phyloP scores from a whole-genome alignment of 768 basidiomycete species.

The Russula vinacea region DNA sequence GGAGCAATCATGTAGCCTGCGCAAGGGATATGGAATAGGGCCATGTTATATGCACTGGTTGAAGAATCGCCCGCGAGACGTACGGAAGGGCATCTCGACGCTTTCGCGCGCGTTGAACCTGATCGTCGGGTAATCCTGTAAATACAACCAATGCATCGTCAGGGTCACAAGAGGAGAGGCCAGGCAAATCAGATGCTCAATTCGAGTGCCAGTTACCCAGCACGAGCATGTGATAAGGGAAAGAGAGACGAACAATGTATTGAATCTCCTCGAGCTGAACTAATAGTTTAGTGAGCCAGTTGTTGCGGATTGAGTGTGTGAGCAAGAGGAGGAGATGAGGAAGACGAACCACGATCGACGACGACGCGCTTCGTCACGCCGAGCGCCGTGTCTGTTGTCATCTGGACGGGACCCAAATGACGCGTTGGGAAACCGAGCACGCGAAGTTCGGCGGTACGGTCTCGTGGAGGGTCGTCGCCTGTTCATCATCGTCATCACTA shows the following conservation, averaged over 20 bases:
- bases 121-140: conserved; percentile 86
- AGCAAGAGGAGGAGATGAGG: too few relatives aligned
- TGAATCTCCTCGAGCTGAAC: conserved; percentile 69
- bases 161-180: background rate
- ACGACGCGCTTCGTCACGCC: conserved; percentile 86
- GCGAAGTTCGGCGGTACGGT: conserved; percentile 87
- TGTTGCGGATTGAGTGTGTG: background rate
- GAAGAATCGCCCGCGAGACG: conserved; percentile 36
- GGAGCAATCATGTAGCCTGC: conserved; percentile 45
- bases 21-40: background rate
- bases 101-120: conserved; percentile 81
- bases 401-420: conserved; percentile 84
- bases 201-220: background rate
- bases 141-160: background rate
- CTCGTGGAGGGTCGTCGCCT: conserved; percentile 96
- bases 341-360: conserved; percentile 57
- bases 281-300: conserved; percentile 24
- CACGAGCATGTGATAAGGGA: background rate
- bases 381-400: conserved; percentile 98
- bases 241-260: conserved; percentile 52
- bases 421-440: conserved; percentile 81
- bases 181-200: too few relatives aligned
- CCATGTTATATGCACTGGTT: background rate
- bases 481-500: conserved; percentile 11
- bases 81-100: conserved; percentile 98